Conservation (phyloP, 306 rosid genomes). For the Gastrolobium bilobum region DNA sequence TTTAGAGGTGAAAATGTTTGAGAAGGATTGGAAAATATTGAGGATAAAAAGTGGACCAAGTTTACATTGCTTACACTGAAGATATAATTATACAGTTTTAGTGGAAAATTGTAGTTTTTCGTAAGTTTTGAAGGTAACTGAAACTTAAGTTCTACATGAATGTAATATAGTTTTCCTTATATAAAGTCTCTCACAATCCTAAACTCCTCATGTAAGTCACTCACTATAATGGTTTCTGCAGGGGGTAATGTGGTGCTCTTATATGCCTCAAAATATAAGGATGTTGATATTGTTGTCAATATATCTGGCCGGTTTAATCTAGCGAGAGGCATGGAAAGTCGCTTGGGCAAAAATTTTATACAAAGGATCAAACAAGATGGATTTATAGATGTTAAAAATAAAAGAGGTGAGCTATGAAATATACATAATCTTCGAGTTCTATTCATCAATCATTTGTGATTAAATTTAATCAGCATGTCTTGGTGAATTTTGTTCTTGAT, state of each 20-base stretch:
- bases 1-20: conserved; percentile 27
- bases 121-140: conserved; percentile 15
- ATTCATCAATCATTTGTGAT: conserved; percentile 22
- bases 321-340: conserved; percentile 82
- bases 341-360: conserved; percentile 77
- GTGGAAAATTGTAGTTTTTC: not conserved
- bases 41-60: not conserved
- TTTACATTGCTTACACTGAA: conserved; percentile 17
- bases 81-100: conserved; percentile 26
- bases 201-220: conserved; percentile 15
- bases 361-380: conserved; percentile 83
- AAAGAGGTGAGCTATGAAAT: conserved; percentile 69
- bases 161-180: conserved; percentile 11
- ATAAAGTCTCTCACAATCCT: conserved; percentile 5
- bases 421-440: conserved; percentile 14
- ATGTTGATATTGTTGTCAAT: conserved; percentile 71
- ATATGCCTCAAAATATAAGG: conserved; percentile 82
- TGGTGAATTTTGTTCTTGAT: conserved; percentile 10
- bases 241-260: conserved; percentile 89
- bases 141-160: conserved; percentile 29
- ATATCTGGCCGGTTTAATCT: conserved; percentile 92
- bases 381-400: conserved; percentile 78
- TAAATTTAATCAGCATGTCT: conserved; percentile 16
- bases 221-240: conserved; percentile 54
- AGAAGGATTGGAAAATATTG: conserved; percentile 23